These are phyloP conservation scores for Diplocarpon mali DNA, from an alignment of 2,329 filamentous ascomycete species.

Conservation along the genomic window DNA sequence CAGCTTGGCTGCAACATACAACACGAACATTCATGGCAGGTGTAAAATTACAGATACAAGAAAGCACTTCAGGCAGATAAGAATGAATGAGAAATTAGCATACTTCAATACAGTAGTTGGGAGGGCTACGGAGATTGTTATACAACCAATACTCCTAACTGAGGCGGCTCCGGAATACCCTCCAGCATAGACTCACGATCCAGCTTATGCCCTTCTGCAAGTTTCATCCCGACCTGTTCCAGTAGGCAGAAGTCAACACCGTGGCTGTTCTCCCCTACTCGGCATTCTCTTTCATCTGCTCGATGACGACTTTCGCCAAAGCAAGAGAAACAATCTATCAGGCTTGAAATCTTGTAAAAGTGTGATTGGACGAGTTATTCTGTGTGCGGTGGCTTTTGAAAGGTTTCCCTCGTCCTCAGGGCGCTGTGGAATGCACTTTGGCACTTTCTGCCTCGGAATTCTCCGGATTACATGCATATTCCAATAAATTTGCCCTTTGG, in stretches of 20 bases:
- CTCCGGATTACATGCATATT: background rate
- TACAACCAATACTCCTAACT: too few species aligned
- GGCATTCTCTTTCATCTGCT: too few species aligned
- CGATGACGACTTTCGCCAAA: background rate
- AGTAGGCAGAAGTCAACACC: background rate
- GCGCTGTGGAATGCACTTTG: conserved; percentile 1
- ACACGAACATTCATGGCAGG: too few species aligned
- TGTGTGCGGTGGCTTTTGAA: too few species aligned
- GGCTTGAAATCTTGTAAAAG: background rate
- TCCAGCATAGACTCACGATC: background rate
- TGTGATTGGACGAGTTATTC: background rate
- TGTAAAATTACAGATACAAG: too few species aligned
- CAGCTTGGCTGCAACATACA: too few species aligned
- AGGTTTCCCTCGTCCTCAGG: background rate
- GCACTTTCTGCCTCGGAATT: background rate
- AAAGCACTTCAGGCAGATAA: too few species aligned
- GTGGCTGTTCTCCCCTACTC: background rate
- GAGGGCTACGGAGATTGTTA: too few species aligned
- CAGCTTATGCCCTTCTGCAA: background rate
- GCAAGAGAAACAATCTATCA: conserved; percentile 1
- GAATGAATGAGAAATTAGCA: too few species aligned
- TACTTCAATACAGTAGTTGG: too few species aligned
- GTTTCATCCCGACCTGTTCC: background rate
- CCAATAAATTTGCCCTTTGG: background rate
- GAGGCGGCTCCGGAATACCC: background rate